Conservation (phyloP, 176 grass and related monocot genomes). For the Cenchrus americanus region DNA sequence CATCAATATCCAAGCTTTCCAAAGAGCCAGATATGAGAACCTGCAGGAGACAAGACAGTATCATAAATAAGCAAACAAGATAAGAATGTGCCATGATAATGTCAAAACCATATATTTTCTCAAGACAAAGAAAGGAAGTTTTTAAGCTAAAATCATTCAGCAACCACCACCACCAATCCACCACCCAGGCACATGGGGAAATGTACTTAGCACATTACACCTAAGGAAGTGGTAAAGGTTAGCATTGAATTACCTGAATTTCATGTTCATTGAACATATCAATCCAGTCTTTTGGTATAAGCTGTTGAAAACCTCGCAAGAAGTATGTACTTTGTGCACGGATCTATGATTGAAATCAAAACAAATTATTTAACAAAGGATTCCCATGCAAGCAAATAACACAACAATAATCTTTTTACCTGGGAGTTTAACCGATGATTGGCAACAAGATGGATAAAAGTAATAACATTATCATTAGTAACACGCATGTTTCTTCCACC, state of each 20-base stretch:
- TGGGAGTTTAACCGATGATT: constrained; percentile 95
- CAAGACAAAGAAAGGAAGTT: neutral
- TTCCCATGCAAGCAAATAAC: constrained; percentile 34
- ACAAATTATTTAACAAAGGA: constrained; percentile 21
- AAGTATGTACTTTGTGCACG: constrained; percentile 88
- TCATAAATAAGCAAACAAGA: constrained; percentile 12
- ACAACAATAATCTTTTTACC: constrained; percentile 49
- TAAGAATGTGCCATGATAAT: constrained; percentile 22
- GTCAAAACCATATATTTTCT: constrained; percentile 10
- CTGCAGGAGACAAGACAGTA: constrained; percentile 46
- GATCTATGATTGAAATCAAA: constrained; percentile 64
- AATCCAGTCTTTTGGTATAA: constrained; percentile 95
- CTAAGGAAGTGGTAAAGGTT: neutral
- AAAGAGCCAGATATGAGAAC: constrained; percentile 97
- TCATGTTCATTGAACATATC: constrained; percentile 99
- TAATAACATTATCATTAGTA: constrained; percentile 97
- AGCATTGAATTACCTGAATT: constrained; percentile 72
- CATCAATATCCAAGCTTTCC: constrained; percentile 95
- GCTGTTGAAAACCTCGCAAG: constrained; percentile 93
- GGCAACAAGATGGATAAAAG: constrained; percentile 94
- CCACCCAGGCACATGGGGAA: too few relatives aligned
- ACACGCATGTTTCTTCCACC: constrained; percentile 84
- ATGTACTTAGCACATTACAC: too few relatives aligned
- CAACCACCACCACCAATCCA: too few relatives aligned
- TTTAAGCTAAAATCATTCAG: neutral